A percentile compares a stretch with the other conserved stretches of the same genome.
Evolutionary conservation across 176 grass and related monocot species (phyloP).

Genomic region (Thinopyrum elongatum): DNA sequence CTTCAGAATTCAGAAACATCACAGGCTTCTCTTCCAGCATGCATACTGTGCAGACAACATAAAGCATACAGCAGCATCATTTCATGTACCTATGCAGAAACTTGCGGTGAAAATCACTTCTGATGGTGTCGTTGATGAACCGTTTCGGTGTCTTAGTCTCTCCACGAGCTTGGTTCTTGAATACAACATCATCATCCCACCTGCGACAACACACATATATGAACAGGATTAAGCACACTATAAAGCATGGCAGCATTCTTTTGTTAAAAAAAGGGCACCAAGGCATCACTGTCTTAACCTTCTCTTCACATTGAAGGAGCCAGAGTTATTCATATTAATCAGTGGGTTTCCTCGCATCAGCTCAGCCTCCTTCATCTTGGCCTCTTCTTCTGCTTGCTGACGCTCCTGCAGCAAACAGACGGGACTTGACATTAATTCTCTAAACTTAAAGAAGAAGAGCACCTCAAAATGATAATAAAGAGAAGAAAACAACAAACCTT

Average conservation of each 20-base stretch:
- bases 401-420: conserved; percentile 50
- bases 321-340: conserved; percentile 78
- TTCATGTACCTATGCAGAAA: conserved; percentile 99
- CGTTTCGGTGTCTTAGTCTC: conserved; percentile 84
- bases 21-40: not conserved
- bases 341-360: conserved; percentile 83
- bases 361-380: conserved; percentile 88
- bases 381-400: conserved; percentile 81
- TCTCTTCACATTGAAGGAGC: conserved; percentile 89
- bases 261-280: not conserved
- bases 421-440: not conserved
- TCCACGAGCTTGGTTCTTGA: conserved; percentile 91
- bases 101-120: conserved; percentile 94
- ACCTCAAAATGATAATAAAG: not conserved
- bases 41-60: not conserved
- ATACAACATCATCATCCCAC: conserved; percentile 95
- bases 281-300: conserved; percentile 34
- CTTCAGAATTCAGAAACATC: conserved; percentile 18
- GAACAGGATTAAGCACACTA: not conserved
- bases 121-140: conserved; percentile 96
- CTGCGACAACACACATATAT: conserved; percentile 20
- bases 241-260: not conserved
- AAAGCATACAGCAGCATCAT: conserved; percentile 30
- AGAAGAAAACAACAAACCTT: conserved; percentile 49
- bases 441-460: not conserved